phyloP scores from a whole-genome alignment of 495 filamentous ascomycete species.

The Neurospora sp. region DNA sequence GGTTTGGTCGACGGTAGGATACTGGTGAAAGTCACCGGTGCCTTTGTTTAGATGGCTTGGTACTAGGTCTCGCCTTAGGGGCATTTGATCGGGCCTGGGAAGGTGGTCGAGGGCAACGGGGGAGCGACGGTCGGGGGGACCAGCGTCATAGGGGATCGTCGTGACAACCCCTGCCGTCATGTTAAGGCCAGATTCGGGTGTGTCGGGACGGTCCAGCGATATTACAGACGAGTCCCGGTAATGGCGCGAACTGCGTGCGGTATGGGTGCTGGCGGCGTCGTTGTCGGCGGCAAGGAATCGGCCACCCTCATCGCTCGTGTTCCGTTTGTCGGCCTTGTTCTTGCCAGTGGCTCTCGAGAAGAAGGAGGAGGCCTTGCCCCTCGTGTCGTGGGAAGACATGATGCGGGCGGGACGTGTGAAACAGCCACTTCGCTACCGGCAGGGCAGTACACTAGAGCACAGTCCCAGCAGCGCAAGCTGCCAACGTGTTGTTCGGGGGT shows the following conservation, averaged over 20 bases:
- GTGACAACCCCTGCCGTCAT: conserved; percentile 80
- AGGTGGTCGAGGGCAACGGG: conserved; percentile 71
- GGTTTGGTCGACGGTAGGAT: conserved; percentile 60
- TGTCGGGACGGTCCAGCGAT: conserved; percentile 54
- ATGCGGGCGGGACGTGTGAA: conserved; percentile 21
- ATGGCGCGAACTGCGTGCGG: conserved; percentile 70
- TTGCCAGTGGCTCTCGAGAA: conserved; percentile 66
- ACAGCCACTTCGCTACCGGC: conserved; percentile 15
- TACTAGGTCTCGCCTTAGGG: conserved; percentile 55
- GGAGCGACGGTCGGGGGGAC: conserved; percentile 53
- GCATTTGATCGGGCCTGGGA: conserved; percentile 56
- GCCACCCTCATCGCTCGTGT: conserved; percentile 37
- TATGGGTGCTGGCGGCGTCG: conserved; percentile 44
- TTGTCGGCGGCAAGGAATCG: conserved; percentile 37
- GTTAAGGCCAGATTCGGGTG: conserved; percentile 45
- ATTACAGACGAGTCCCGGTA: conserved; percentile 68
- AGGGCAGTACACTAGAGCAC: conserved; percentile 1
- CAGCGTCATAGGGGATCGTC: conserved; percentile 77
- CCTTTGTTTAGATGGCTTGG: conserved; percentile 74
- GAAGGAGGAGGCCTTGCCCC: conserved; percentile 57
- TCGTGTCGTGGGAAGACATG: conserved; percentile 61
- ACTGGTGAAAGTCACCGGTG: conserved; percentile 79
- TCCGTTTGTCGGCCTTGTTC: conserved; percentile 58
- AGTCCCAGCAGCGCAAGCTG: conserved; percentile 3
- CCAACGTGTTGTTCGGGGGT: conserved; percentile 6